phyloP scores from a whole-genome alignment of 2,329 filamentous ascomycete genomes.

The Aspergillus pseudoterreus region DNA sequence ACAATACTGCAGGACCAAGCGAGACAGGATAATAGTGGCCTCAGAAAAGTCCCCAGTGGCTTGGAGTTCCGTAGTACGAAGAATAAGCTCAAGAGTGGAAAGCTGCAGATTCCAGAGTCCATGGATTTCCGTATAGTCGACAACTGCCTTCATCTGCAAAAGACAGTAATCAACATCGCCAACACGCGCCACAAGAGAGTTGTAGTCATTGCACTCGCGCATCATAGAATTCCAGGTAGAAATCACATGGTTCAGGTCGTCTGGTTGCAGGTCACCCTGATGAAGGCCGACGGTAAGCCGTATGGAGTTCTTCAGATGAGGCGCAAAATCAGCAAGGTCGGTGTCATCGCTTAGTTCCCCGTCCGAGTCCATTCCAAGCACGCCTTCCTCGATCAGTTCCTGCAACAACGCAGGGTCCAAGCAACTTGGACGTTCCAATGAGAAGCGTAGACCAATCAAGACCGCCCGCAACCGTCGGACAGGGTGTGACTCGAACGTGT shows the following conservation, averaged over 20 bases:
- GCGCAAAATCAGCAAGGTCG: constrained; percentile 22
- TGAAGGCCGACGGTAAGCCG: constrained; percentile 33
- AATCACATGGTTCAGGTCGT: constrained; percentile 27
- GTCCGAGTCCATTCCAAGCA: constrained; percentile 12
- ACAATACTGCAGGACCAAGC: constrained; percentile 54
- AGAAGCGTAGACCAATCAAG: constrained; percentile 32
- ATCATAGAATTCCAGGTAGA: constrained; percentile 40
- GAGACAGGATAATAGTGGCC: constrained; percentile 41
- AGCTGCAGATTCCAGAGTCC: constrained; percentile 51
- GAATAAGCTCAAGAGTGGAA: constrained; percentile 47
- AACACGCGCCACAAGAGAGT: constrained; percentile 42
- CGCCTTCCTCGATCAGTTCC: constrained; percentile 24
- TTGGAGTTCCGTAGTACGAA: constrained; percentile 47
- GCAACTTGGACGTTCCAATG: constrained; percentile 28
- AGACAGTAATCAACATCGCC: constrained; percentile 50
- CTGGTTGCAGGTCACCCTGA: constrained; percentile 25
- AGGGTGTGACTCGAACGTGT: constrained; percentile 27
- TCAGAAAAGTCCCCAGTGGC: constrained; percentile 33
- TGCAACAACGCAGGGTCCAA: constrained; percentile 26
- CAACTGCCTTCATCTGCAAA: constrained; percentile 50
- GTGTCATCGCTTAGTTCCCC: constrained; percentile 22
- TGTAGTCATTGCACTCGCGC: constrained; percentile 41
- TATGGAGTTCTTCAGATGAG: constrained; percentile 32
- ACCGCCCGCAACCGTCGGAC: constrained; percentile 36
- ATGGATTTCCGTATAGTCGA: constrained; percentile 56